Base-by-base conservation (phyloP, 768 basidiomycete genomes). In the Tubosaeta sp. region DNA sequence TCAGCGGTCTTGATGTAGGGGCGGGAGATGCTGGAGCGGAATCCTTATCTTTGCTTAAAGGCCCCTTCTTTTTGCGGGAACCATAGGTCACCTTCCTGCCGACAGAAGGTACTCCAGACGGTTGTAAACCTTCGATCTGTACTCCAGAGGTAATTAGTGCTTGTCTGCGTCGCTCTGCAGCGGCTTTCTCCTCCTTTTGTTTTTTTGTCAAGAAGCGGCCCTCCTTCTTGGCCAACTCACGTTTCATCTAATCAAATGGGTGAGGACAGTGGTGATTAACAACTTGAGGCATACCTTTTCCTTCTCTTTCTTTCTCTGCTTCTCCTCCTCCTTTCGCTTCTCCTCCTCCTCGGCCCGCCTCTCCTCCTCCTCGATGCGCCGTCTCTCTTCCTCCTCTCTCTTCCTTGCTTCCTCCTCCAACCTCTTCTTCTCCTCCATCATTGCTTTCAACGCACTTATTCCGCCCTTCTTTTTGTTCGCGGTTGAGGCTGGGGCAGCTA, bases 161-260 rank as follows among this genome's bases (percentile, higher is more conserved):
- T 65, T 95, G 83, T 65, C 85, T 89, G 51, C 94, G 85, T 29
- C 91, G 82, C 68, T 97, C 95, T 3, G 92, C 94, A 58, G 85
- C 88, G 19, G 88, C 89, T 60, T 80, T 85, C 67, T 97, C 95
- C 64, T 91, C 88, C 70, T 93, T 95, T 69, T 98, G 95, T 71
- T 95, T 97, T 70, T 95, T 94, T n/a, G 95, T 98, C 46, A 98
- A 78, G 25, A 95, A 74, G 43, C 88, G 83, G 22, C 97, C 97
- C 72, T 98, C 95, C 68, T 94, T 95, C 79, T 89, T 92, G 13
- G 89, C 86, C 47, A 88, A 67, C 61, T 97, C 95, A 47, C 84
- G 84, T 71, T 95, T 97, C 42, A 82, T 86, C 93, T 95, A 63
- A 48, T 45, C 46, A 42, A 43, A 27, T n/a, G 10, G 38, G 32